Percentiles rank a stretch among this genome's conserved stretches.
Evolutionary conservation across 768 basidiomycete species (phyloP).

Genomic region (Rhizopogon vinicolor): DNA sequence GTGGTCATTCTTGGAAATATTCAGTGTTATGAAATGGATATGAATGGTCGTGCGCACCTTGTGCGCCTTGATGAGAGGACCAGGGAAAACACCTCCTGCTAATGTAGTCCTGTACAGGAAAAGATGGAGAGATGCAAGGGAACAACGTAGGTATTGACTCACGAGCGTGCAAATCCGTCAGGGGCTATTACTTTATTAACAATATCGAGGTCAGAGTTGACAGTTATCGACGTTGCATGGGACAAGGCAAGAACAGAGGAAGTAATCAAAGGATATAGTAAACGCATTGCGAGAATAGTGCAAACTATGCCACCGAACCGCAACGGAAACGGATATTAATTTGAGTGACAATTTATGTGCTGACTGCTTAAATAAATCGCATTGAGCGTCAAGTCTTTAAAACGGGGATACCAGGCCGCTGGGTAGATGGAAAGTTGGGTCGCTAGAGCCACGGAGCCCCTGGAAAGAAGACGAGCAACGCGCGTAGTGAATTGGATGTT

Average conservation of each 20-base stretch:
- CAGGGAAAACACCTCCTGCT: slow-evolving; percentile 44
- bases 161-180: slow-evolving; percentile 43
- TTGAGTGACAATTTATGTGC: too few species aligned
- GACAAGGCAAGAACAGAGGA: neutral
- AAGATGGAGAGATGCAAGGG: neutral
- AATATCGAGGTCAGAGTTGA: slow-evolving; percentile 30
- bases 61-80: slow-evolving; percentile 39
- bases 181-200: slow-evolving; percentile 42
- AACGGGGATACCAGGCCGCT: too few species aligned
- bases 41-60: slow-evolving; percentile 25
- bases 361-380: too few species aligned
- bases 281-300: neutral
- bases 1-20: slow-evolving; percentile 19
- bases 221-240: slow-evolving; percentile 12
- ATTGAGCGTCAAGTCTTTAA: too few species aligned
- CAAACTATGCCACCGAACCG: neutral
- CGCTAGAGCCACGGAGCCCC: too few species aligned
- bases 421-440: neutral
- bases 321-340: neutral
- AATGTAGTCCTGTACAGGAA: slow-evolving; percentile 33
- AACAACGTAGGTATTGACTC: slow-evolving; percentile 3
- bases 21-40: neutral
- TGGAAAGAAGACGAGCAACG: too few species aligned
- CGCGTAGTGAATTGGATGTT: too few species aligned
- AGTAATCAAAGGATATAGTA: neutral